These are phyloP conservation scores for Crataegus laevigata DNA, from an alignment of 306 rosid genomes.

Conservation along the genomic window DNA sequence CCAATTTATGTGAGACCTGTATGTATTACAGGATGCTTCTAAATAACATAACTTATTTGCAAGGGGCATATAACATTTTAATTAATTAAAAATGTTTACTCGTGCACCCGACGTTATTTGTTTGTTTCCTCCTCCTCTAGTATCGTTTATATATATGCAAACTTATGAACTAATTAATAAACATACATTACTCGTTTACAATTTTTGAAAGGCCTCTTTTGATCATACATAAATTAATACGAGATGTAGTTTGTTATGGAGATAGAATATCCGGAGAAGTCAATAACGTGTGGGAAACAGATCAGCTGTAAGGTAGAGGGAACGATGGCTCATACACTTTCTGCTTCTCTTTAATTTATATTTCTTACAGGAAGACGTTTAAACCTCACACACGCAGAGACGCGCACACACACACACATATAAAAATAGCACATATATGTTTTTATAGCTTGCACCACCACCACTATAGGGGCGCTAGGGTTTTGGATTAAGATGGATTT, in stretches of 20 bases:
- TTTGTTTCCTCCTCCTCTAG: too few relatives aligned
- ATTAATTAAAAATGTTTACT: too few relatives aligned
- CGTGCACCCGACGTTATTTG: too few relatives aligned
- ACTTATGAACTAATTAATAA: too few relatives aligned
- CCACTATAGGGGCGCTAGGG: background rate
- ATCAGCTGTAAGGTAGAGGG: background rate
- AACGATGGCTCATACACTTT: slow-evolving; percentile 34
- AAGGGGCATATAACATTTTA: too few relatives aligned
- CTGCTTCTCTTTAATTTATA: slow-evolving; percentile 7
- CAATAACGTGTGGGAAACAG: slow-evolving; percentile 37
- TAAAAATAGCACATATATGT: background rate
- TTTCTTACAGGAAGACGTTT: slow-evolving; percentile 1
- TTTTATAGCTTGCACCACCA: background rate
- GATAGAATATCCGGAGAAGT: slow-evolving; percentile 13
- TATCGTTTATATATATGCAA: too few relatives aligned
- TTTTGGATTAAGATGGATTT: background rate
- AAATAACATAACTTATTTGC: too few relatives aligned
- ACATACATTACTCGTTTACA: background rate
- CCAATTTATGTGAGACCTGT: too few relatives aligned
- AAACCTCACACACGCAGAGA: background rate
- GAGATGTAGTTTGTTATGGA: slow-evolving; percentile 1
- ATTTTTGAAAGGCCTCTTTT: background rate
- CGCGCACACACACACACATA: too few relatives aligned
- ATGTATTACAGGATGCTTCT: too few relatives aligned
- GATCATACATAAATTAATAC: background rate